These are phyloP conservation scores for Bisporella sp. DNA, from an alignment of 2,329 filamentous ascomycete species.

Conservation along the genomic window DNA sequence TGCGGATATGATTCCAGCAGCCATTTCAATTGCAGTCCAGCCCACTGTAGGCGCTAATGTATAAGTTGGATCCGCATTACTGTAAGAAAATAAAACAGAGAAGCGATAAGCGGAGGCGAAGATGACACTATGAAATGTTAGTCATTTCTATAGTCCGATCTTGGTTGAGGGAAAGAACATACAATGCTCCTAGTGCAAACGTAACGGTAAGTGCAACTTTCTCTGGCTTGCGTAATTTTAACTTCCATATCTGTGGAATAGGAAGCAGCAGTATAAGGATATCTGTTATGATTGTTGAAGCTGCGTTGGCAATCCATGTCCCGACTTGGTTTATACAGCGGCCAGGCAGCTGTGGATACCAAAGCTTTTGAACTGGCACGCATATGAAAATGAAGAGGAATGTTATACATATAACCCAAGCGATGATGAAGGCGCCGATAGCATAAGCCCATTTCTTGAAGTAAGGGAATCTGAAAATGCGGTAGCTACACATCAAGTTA, in stretches of 20 bases:
- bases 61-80: constrained; percentile 34
- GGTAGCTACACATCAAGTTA: constrained; percentile 23
- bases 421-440: constrained; percentile 36
- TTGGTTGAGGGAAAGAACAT: constrained; percentile 12
- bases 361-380: constrained; percentile 41
- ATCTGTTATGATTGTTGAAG: constrained; percentile 40
- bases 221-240: constrained; percentile 34
- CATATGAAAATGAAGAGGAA: constrained; percentile 47
- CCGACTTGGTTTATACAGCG: constrained; percentile 42
- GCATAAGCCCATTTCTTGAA: constrained; percentile 36
- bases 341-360: constrained; percentile 38
- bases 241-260: constrained; percentile 38
- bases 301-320: constrained; percentile 44
- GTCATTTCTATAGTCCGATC: not conserved
- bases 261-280: constrained; percentile 38
- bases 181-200: constrained; percentile 40
- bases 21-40: constrained; percentile 43
- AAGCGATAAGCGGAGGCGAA: constrained; percentile 43
- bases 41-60: constrained; percentile 38
- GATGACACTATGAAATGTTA: constrained; percentile 31
- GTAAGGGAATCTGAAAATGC: constrained; percentile 40
- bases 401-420: constrained; percentile 41
- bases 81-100: constrained; percentile 39
- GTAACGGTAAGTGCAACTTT: constrained; percentile 38
- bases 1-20: constrained; percentile 44